Base-by-base conservation (phyloP, 768 basidiomycete genomes). In the Russula abietina region DNA sequence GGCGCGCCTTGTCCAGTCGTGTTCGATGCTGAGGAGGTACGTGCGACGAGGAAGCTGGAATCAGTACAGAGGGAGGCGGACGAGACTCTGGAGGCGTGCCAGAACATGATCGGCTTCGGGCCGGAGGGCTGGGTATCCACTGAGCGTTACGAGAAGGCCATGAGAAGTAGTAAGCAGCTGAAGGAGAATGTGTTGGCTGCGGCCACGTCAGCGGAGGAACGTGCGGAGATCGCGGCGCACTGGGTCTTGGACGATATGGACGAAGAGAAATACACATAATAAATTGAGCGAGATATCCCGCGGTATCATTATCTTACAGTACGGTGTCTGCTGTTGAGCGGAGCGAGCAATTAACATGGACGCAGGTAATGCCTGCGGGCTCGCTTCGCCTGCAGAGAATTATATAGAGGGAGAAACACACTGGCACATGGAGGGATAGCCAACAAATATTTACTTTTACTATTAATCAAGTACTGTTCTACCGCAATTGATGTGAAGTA, bases 181-280 rank as follows among this genome's bases (percentile, higher is more conserved):
- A 57, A 57, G 55, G 3, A 16, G 32, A 24, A 1, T 3, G 5
- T 2, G 7, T 57, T 57, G 45, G 22, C 45, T 6, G 28, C 0
- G 55, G 12, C 12, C 55, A 68, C 67, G 55, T n/a, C n/a, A n/a
- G n/a, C n/a, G n/a, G 58, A 62, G 65, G 72, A 78, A 4, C 36
- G 36, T 10, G 36, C 36, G 11, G 11, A 12, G 11, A 4, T 12
- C 12, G 36, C 11, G 36, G 36, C 67, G 54, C 67, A 82, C 67
- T 82, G 80, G 81, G 71, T 69, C 66, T 80, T 69, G 60, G 77
- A 80, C 69, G 79, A 81, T 61, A 80, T 80, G 76, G 74, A 80
- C 67, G 80, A 83, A 71, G 68, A 74, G 71, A 57, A 75, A n/a
- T 80, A 80, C 65, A 77, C 72, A 73, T 80, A 73, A 9, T 43